A percentile compares a stretch with the other conserved stretches of the same genome.
phyloP scores from a whole-genome alignment of 1,284 basidiomycete genomes.

The Xerocomus nothofagi region DNA sequence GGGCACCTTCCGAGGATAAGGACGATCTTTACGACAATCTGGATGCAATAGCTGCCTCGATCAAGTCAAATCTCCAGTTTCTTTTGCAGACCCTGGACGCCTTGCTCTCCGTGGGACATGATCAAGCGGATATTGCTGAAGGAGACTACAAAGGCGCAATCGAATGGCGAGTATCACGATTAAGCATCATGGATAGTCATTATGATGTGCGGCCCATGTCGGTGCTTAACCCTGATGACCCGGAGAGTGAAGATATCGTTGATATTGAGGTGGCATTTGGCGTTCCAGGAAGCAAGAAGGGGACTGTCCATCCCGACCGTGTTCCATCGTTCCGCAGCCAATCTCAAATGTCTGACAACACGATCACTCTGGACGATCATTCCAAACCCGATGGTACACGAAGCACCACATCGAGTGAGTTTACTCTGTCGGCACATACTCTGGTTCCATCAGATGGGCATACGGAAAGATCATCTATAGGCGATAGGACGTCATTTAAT shows the following conservation, averaged over 20 bases:
- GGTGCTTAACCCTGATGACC: conserved; percentile 38
- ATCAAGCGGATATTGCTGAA: conserved; percentile 65
- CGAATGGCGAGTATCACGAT: conserved; percentile 68
- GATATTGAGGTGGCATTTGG: conserved; percentile 60
- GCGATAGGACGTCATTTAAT: conserved; percentile 29
- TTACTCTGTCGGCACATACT: conserved; percentile 29
- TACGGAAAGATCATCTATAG: conserved; percentile 17
- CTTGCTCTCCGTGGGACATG: conserved; percentile 61
- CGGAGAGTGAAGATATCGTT: conserved; percentile 56
- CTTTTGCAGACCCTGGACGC: conserved; percentile 62
- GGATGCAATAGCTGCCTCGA: conserved; percentile 47
- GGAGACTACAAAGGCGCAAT: conserved; percentile 71
- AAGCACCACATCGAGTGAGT: conserved; percentile 26
- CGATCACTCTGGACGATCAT: conserved; percentile 35
- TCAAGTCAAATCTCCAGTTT: conserved; percentile 53
- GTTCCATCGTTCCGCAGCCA: conserved; percentile 34
- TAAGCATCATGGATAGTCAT: conserved; percentile 56
- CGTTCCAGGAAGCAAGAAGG: conserved; percentile 28
- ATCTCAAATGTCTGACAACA: conserved; percentile 37
- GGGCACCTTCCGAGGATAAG: conserved; percentile 35
- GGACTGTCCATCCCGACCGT: conserved; percentile 23
- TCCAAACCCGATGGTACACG: conserved; percentile 19
- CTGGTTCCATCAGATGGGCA: conserved; percentile 24
- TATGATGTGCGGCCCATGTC: conserved; percentile 43
- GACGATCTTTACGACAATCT: conserved; percentile 47